Evolutionary conservation across 2,329 filamentous ascomycete genomes (phyloP), one percentile per base, ranked within the genome.

Genomic region (Ophiosphaerella korrae): DNA sequence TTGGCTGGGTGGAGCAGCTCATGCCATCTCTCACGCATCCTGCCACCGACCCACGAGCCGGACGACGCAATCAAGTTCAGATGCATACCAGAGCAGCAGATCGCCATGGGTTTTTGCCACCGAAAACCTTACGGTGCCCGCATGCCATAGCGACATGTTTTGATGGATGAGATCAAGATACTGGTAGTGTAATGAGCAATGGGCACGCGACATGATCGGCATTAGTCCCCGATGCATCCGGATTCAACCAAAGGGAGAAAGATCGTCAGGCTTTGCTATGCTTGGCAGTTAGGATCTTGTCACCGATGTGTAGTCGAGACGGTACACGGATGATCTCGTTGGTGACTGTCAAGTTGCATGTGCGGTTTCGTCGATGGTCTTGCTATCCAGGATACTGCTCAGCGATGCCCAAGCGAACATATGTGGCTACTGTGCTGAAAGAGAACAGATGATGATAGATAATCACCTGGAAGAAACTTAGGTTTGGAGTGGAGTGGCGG

Each of bases 131-230:
- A 29, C 26, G 11, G 26, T 29, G 11, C 26, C 11, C 26, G 26
- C 11, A 29, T 29, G 26, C 11, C 26, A 29, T 11, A 8, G 7
- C 26, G 26, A 29, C 26, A 26, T n/a, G 33, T 26, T 44, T 21
- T 34, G n/a, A 23, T 39, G 32, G 33, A 44, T 44, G 42, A 36
- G 26, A 32, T 44, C 42, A 36, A 36, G 7, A 35, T 12, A 4
- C 18, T 4, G 18, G 18, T 21, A 21, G 18, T 21, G 18, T 21
- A 31, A 11, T 24, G 23, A 44, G 42, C 42, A 36, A 34, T 18
- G 42, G 42, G 42, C 34, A 45, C 42, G 42, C 42, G 42, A 45
- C 42, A 38, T n/a, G 18, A 29, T 24, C 12, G 13, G 32, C 42
- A 7, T 45, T 45, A 39, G 42, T 24, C n/a, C 37, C 42, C 42